Evolutionary conservation across 352 stramenopile genomes (phyloP), one percentile per base, ranked within the genome.

Genomic region (Phytophthora fragariaefolia): DNA sequence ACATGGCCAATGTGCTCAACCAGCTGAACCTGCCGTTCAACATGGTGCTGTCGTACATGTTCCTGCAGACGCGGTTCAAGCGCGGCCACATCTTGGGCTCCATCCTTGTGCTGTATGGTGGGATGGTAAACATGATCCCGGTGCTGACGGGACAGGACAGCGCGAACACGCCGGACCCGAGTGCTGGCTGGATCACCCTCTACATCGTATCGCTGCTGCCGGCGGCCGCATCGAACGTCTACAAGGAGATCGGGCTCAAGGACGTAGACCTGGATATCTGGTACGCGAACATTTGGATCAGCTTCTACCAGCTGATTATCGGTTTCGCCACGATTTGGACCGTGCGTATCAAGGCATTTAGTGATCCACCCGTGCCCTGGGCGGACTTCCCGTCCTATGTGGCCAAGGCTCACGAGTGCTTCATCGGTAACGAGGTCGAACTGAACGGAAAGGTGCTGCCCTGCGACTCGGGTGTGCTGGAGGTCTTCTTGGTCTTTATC

Each of bases 171-270:
- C 85, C 83, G 6, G 87, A 96, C 58, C 79, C 87, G 9, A 93
- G 79, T 15, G 66, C 79, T 8, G 82, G 82, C 2, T 96, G 89
- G 89, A 91, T 93, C 59, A 67, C 71, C 57, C 73, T 96, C 20
- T 94, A 89, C 72, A 87, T 96, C 46, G 49, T 90, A 38, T 92
- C 87, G 20, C 59, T 93, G 22, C 49, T 95, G 3, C 87, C 87
- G 3, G 68, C 83, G 0, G 89, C 89, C 1, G 74, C 74, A 4
- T 93, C 86, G 26, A 96, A 96, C 34, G 87, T 93, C 23, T 96
- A 95, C 80, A 96, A 96, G 69, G 89, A 96, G 63, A 93, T 96
- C 50, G 89, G 83, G 12, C 73, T 96, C 18, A 96, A 96, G 63
- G 85, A 91, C 66, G 84, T 92, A 63, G 87, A 95, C 50, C 66